Evolutionary conservation across 2,329 filamentous ascomycete species (phyloP).

Genomic region (Fusarium xyrophilum): DNA sequence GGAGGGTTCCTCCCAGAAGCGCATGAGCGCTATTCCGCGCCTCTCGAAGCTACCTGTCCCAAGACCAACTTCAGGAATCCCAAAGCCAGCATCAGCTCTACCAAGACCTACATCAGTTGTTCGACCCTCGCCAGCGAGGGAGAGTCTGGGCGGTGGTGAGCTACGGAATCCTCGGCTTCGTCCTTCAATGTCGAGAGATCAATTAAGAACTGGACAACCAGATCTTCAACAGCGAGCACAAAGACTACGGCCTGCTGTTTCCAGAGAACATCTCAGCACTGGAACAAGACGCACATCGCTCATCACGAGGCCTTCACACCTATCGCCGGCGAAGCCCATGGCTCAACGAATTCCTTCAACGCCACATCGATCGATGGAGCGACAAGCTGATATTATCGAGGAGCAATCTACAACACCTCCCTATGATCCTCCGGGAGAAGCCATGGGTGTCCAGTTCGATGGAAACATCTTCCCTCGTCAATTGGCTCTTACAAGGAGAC

Average conservation of each 20-base stretch:
- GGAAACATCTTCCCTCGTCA: slow-evolving; percentile 37
- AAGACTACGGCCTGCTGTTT: slow-evolving; percentile 50
- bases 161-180: slow-evolving; percentile 52
- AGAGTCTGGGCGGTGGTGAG: slow-evolving; percentile 42
- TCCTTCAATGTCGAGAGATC: slow-evolving; percentile 50
- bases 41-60: slow-evolving; percentile 50
- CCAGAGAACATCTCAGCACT: slow-evolving; percentile 49
- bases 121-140: slow-evolving; percentile 43
- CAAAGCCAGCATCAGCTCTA: slow-evolving; percentile 41
- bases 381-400: slow-evolving; percentile 31
- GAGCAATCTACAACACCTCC: slow-evolving; percentile 39
- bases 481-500: slow-evolving; percentile 44
- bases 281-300: slow-evolving; percentile 34
- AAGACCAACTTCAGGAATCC: slow-evolving; percentile 44
- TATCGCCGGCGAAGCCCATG: slow-evolving; percentile 27
- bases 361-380: slow-evolving; percentile 26
- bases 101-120: slow-evolving; percentile 41
- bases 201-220: slow-evolving; percentile 41
- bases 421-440: slow-evolving; percentile 36
- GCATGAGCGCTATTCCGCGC: slow-evolving; percentile 48
- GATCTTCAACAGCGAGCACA: slow-evolving; percentile 47
- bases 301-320: slow-evolving; percentile 26
- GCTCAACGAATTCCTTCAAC: slow-evolving; percentile 31
- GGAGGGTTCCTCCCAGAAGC: slow-evolving; percentile 47
- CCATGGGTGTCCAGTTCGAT: slow-evolving; percentile 32